Evolutionary conservation across 2,329 filamentous ascomycete genomes (phyloP).

Genomic region (Daldinia eschscholtzii): DNA sequence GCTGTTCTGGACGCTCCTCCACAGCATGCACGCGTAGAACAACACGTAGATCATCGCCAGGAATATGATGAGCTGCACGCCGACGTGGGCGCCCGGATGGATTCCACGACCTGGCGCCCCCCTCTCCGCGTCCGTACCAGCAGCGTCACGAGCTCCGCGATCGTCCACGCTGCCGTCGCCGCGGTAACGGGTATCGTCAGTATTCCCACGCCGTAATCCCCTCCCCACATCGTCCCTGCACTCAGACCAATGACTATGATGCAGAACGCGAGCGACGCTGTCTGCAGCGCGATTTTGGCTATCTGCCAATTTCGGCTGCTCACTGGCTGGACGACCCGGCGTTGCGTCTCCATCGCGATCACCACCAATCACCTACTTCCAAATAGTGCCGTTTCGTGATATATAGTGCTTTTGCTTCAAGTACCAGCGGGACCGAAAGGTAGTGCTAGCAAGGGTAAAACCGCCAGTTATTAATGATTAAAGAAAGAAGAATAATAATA

Average conservation of each 20-base stretch:
- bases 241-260: constrained; percentile 31
- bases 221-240: constrained; percentile 25
- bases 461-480: not conserved
- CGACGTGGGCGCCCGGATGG: constrained; percentile 40
- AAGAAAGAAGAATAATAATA: not conserved
- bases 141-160: constrained; percentile 30
- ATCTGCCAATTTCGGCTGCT: constrained; percentile 31
- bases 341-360: constrained; percentile 25
- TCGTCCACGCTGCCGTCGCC: constrained; percentile 34
- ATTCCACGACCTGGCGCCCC: constrained; percentile 32
- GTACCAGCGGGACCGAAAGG: not conserved
- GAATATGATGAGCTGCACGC: constrained; percentile 38
- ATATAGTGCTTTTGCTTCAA: not conserved
- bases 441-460: not conserved
- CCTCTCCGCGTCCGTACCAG: constrained; percentile 17
- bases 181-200: constrained; percentile 24
- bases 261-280: constrained; percentile 30
- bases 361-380: not conserved
- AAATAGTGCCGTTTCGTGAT: constrained; percentile 8
- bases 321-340: constrained; percentile 17
- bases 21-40: constrained; percentile 31
- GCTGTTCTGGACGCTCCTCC: constrained; percentile 30
- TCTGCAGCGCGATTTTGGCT: constrained; percentile 34
- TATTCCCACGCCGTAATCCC: constrained; percentile 21
- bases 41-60: constrained; percentile 34